Base-by-base conservation (phyloP, 2,329 filamentous ascomycete species). In the Shiraia bambusicola region DNA sequence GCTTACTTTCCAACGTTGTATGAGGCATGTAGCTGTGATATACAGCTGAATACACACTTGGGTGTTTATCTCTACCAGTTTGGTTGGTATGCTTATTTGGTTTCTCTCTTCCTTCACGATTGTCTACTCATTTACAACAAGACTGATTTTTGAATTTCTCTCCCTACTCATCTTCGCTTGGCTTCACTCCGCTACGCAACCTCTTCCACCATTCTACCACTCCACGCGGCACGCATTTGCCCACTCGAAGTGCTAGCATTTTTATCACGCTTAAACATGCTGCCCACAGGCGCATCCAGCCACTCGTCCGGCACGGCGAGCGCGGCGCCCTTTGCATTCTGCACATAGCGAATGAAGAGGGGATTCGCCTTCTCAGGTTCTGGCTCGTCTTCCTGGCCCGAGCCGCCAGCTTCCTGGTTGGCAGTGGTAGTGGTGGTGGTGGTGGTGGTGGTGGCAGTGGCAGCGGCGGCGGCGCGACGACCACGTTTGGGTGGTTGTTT, bases 401-500 rank as follows among this genome's bases (percentile, higher is more conserved):
- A 77, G 25, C 75, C 19, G 19, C 75, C 19, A 8, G 19, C 19
- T 22, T 22, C 19, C 8, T 22, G 19, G 19, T 22, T 22, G 19
- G 19, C 4, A 8, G n/a, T n/a, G n/a, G n/a, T n/a, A n/a, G n/a
- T n/a, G n/a, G n/a, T n/a, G n/a, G n/a, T n/a, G n/a, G n/a, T n/a
- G n/a, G n/a, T n/a, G n/a, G n/a, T n/a, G n/a, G n/a, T n/a, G n/a
- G n/a, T n/a, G n/a, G n/a, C 78, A 10, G 67, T 71, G 30, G 66
- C 66, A 10, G 67, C 64, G 17, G 69, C 70, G 37, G 69, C 65
- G 42, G 81, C 81, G n/a, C 69, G 61, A 4, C 72, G 71, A 15
- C 72, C 70, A 28, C 74, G 72, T 68, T 92, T 91, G 16, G 87
- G 84, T 1, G 87, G 86, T 65, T 91, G 88, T 64, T 91, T 90